Evolutionary conservation across 2,329 filamentous ascomycete genomes (phyloP), one percentile per base, ranked within the genome.

Genomic region (Berkeleyomyces rouxiae): DNA sequence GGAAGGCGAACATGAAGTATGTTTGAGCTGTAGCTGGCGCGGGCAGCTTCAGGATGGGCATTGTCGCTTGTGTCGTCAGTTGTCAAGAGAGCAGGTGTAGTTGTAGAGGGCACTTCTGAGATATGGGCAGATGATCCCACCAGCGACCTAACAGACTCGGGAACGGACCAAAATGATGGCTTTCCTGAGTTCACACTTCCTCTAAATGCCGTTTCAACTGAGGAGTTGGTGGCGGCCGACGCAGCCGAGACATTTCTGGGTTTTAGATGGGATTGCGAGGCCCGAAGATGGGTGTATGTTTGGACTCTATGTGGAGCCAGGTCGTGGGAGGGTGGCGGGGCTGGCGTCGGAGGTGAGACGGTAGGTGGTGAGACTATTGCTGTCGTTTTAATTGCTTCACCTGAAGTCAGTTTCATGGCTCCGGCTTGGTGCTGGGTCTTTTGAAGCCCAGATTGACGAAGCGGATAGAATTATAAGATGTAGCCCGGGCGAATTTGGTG

Each of bases 141-240:
- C 7, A 62, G 46, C 10, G 61, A 58, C 36, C 51, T 59, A 33
- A 60, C 47, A 33, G 61, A 62, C 42, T 65, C 63, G 0, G 61
- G 57, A 9, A 60, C 58, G 33, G 61, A 65, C 61, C 61, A 58
- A 39, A 65, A 60, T 10, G 61, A 65, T 10, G 63, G 63, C 36
- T 62, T 60, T 1, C 60, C 61, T 7, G 63, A 65, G 42, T 65
- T 65, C 40, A 65, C 63, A 37, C 58, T 65, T 4, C 49, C 63
- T 53, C 61, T 40, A 49, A 61, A 47, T 23, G 53, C 63, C 11
- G 60, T 63, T 33, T 58, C 63, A 58, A 53, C 23, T 7, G 46
- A 44, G 7, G 44, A 53, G 5, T 3, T 31, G 11, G 63, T 62
- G 33, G 40, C 60, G 40, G 49, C 44, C 39, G 59, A 59, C 13